Base-by-base conservation (phyloP, 208 protist genomes). In the Angomonas deanei region DNA sequence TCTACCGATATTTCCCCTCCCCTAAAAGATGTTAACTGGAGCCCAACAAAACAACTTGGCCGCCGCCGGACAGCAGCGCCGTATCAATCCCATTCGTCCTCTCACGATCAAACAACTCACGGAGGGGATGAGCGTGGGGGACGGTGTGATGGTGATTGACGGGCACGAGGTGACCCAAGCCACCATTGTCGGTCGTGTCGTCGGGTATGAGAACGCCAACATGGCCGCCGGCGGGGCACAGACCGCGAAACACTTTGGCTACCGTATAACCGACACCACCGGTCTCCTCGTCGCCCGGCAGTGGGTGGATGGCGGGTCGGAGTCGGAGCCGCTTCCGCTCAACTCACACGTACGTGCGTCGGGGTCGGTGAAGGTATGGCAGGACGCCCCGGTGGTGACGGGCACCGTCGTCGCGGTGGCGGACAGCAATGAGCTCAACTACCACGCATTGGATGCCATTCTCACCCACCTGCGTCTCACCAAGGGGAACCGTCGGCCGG, bases 391-490 rank as follows among this genome's bases (percentile, higher is more conserved):
- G 0, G 80, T 92, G 23, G 75, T 96, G 17, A 96, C 89, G 0
- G 89, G 89, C 36, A 91, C 82, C n/a, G 86, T 96, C 23, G 74
- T 82, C 11, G 72, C 74, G 42, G 78, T 93, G 30, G 80, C 80
- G 33, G 89, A 96, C 70, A 89, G 82, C 82, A 96, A 96, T 56
- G 89, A 96, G 61, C 70, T 96, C 55, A 93, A 87, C 68, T 96
- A 89, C 68, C 89, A 96, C 70, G 76, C 82, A 61, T 68, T 96
- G 24, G 89, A 96, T 48, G 84, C 76, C n/a, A 78, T 96, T 26
- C 81, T 96, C 13, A 92, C 86, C 8, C 89, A 96, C 66, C 78
- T 96, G 21, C 89, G 89, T 2, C 76, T 96, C 8, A 89, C 83
- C 31, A 66, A 74, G 34, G 88, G 88, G 33, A 79, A 82, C 64